Percentiles rank a stretch among this genome's conserved stretches.
These are phyloP conservation scores for Physocladia obscura DNA, from an alignment of 192 early-diverging fungal genomes.

Conservation along the genomic window DNA sequence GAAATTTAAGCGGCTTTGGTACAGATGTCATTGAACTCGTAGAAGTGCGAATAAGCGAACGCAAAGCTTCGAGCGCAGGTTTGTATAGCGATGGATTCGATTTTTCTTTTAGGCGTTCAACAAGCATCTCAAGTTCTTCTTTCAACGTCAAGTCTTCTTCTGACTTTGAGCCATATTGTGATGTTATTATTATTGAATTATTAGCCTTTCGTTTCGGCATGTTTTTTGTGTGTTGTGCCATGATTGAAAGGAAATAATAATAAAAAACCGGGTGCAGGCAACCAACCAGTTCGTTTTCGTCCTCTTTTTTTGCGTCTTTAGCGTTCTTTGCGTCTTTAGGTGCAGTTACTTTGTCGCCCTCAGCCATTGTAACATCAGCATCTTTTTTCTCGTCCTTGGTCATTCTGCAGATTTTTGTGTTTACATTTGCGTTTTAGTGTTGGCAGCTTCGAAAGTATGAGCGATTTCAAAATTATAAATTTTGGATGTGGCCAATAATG, in stretches of 20 bases:
- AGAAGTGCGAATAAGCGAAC: conserved; percentile 86
- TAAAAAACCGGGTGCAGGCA: neutral
- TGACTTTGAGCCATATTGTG: conserved; percentile 55
- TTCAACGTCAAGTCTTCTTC: conserved; percentile 96
- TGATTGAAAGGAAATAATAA: too few species aligned
- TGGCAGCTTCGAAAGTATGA: too few species aligned
- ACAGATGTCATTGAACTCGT: conserved; percentile 99
- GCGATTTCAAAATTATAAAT: too few species aligned
- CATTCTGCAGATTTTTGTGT: too few species aligned
- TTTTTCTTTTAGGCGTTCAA: conserved; percentile 90
- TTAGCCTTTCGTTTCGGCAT: too few species aligned
- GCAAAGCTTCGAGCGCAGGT: conserved; percentile 83
- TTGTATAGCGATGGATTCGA: conserved; percentile 72
- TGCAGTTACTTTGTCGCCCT: too few species aligned
- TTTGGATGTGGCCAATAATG: too few species aligned
- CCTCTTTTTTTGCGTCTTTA: conserved; percentile 14
- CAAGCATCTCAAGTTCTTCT: conserved; percentile 89
- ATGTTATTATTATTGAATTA: neutral
- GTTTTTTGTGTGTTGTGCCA: too few species aligned
- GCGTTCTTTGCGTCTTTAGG: conserved; percentile 14
- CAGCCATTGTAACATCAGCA: too few species aligned
- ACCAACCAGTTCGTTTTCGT: conserved; percentile 32
- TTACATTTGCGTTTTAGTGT: too few species aligned
- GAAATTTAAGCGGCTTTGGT: conserved; percentile 96
- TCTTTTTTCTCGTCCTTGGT: too few species aligned